Base-by-base conservation (phyloP, 1,284 basidiomycete species). In the Boletus semigastroideus region DNA sequence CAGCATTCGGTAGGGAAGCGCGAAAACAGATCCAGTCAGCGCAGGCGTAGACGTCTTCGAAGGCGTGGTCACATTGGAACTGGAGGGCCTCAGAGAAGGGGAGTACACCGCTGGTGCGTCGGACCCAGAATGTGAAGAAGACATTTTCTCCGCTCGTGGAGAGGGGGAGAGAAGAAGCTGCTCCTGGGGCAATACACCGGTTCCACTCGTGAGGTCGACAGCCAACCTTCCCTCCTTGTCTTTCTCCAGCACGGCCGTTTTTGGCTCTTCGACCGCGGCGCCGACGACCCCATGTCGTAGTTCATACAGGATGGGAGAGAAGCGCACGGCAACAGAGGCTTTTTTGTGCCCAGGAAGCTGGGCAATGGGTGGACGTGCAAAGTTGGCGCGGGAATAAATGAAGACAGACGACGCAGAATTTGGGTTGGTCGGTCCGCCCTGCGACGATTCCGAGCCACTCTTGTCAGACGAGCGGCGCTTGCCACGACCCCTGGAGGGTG, bases 321-420 rank as follows among this genome's bases (percentile, higher is more conserved):
- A 99, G 46, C 87, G 80, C 42, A 99, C 93, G 1, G 92, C 95
- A 2, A 98, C 86, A 59, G 91, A 94, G 0, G 94, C 88, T 56
- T 96, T 96, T 74, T 94, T 94, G 74, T 98, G 93, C 0, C 97
- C 97, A 1, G 97, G 95, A 4, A 99, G 77, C 65, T 95, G 93
- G 3, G 94, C 96, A 51, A 99, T 86, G 0, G 97, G 96, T 0
- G 91, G 86, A 42, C 91, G 80, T 2, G 91, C 86, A 68, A 99
- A 90, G 70, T 96, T 98, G 19, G 91, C 92, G 31, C 96, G 83
- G 5, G 93, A 93, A 72, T 99, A 99, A 61, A 99, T 91, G 74
- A 92, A 98, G 16, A 98, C 96, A 1, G 94, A 90, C 34, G 79
- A 86, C 25, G 58, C 73, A 40, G 69, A 71, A 42, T 67, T 57